A percentile compares a stretch with the other conserved stretches of the same genome.
phyloP scores from a whole-genome alignment of 176 grass and related monocot species.

The Chrysopogon serrulatus region DNA sequence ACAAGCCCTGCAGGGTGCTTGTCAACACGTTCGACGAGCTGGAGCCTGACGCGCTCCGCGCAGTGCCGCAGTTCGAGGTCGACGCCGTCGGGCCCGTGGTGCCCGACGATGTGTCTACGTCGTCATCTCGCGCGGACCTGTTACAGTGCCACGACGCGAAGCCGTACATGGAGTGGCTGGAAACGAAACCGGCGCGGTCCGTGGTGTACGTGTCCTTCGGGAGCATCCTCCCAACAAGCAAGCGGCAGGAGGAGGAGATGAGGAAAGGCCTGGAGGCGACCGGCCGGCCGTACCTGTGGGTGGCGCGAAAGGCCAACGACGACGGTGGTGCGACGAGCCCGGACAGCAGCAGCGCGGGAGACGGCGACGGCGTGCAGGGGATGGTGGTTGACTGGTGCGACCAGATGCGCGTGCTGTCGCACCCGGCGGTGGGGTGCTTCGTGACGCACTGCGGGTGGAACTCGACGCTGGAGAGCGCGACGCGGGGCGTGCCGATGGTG shows the following conservation, averaged over 20 bases:
- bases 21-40: background rate
- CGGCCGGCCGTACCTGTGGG: background rate
- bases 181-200: too few species aligned
- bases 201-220: too few species aligned
- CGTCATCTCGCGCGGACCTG: background rate
- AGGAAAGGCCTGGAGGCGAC: background rate
- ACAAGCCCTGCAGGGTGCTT: background rate
- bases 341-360: too few species aligned
- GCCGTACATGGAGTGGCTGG: too few species aligned
- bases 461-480: too few species aligned
- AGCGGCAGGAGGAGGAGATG: too few species aligned
- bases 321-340: background rate
- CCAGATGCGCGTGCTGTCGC: slow-evolving; percentile 48
- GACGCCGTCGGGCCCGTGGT: background rate
- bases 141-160: background rate
- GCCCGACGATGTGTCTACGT: background rate
- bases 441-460: too few species aligned
- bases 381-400: slow-evolving; percentile 67
- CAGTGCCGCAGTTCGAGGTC: background rate
- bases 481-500: slow-evolving; percentile 45
- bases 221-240: too few species aligned
- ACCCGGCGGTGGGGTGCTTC: too few species aligned
- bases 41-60: background rate
- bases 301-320: background rate
- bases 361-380: background rate